Evolutionary conservation across 805 yeast species (phyloP), one percentile per base, ranked within the genome.

Genomic region (Nakazawaea wickerhamii): DNA sequence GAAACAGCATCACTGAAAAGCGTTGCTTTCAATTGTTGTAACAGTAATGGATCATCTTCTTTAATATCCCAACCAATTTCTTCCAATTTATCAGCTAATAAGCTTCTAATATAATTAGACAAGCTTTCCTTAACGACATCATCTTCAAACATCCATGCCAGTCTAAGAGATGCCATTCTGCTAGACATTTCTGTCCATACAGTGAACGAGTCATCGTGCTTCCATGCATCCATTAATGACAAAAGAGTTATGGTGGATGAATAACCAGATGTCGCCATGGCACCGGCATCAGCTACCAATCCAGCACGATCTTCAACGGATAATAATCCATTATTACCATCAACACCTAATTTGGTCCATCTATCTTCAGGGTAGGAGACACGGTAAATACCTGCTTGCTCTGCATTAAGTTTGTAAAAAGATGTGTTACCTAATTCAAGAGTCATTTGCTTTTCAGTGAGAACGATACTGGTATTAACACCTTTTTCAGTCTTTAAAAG

Each of bases 331-430:
- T 61, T 64, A 20, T 61, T 63, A 43, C 79, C 83, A 30, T 76
- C 75, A 41, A 60, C 52, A 26, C 80, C 79, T 47, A 79, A 70
- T 58, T 69, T 71, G 39, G 59, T 50, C 65, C 81, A 65, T 47
- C 82, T 71, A 20, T 62, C 70, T 7, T 71, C 59, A 14, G 73
- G 58, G 62, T 79, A 79, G 20, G 73, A 67, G 36, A 79, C 75
- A 18, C 88, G 87, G 54, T 80, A 82, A 41, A 84, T 74, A 56
- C 91, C 91, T 22, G 81, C 70, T 62, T 79, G 88, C 49, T 82
- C 79, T 45, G 77, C 80, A 57, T 84, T 84, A 44, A 83, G 63
- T 63, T 84, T 84, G 67, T 70, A 79, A 57, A 81, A 81, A 36
- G 52, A 55, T 25, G 49, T 36, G 49, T 69, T 72, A 46, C 69